Evolutionary conservation across 2,329 filamentous ascomycete species (phyloP).

Genomic region (Hypoxylon sp.): DNA sequence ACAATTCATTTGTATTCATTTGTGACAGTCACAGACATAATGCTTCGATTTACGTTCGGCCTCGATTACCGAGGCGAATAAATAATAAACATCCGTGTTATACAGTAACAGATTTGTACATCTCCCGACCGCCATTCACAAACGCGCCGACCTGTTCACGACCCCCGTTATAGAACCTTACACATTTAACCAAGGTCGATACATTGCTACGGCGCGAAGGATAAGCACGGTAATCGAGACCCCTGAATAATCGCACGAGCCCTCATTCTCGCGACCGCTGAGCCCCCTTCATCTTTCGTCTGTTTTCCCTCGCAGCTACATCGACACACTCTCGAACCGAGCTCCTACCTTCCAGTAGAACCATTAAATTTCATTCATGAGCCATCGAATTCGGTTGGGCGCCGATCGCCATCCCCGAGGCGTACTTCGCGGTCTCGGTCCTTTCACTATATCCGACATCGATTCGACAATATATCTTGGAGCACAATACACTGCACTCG

Average conservation of each 20-base stretch:
- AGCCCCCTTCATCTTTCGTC: neutral
- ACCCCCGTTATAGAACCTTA: slow-evolving; percentile 6
- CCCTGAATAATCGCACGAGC: slow-evolving; percentile 22
- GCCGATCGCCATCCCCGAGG: slow-evolving; percentile 38
- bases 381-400: slow-evolving; percentile 33
- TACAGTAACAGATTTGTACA: neutral
- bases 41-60: slow-evolving; percentile 5
- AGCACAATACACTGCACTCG: slow-evolving; percentile 9
- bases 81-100: neutral
- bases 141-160: slow-evolving; percentile 7
- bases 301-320: slow-evolving; percentile 4
- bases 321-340: slow-evolving; percentile 3
- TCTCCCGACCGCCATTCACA: slow-evolving; percentile 8
- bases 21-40: slow-evolving; percentile 19
- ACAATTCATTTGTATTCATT: slow-evolving; percentile 29
- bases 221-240: slow-evolving; percentile 16
- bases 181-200: slow-evolving; percentile 8
- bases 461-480: slow-evolving; percentile 10
- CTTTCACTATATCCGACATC: slow-evolving; percentile 6
- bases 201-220: slow-evolving; percentile 23
- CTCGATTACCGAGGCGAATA: slow-evolving; percentile 1
- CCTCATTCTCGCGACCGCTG: slow-evolving; percentile 11
- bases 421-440: slow-evolving; percentile 15
- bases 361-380: slow-evolving; percentile 36
- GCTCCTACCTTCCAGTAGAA: slow-evolving; percentile 12